Conservation (phyloP, 2,329 filamentous ascomycete genomes). For the Aaosphaeria pasadenensis region DNA sequence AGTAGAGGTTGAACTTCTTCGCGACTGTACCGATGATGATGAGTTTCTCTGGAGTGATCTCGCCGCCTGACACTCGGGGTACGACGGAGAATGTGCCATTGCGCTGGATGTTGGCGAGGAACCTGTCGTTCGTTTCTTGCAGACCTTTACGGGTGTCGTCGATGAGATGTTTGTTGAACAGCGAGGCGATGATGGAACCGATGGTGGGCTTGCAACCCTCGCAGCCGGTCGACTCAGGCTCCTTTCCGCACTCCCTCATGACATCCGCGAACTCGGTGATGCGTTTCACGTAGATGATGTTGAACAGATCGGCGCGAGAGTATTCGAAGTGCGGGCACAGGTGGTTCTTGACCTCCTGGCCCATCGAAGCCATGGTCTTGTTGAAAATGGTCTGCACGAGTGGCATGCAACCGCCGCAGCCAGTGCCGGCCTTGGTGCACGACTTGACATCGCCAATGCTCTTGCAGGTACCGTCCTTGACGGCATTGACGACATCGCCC, state of each 20-base stretch:
- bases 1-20: slow-evolving; percentile 80
- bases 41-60: slow-evolving; percentile 84
- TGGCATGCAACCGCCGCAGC: slow-evolving; percentile 87
- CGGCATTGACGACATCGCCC: slow-evolving; percentile 67
- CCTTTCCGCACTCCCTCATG: slow-evolving; percentile 74
- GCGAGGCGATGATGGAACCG: slow-evolving; percentile 73
- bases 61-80: slow-evolving; percentile 76
- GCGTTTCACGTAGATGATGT: slow-evolving; percentile 80
- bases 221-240: slow-evolving; percentile 71
- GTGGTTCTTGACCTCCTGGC: slow-evolving; percentile 82
- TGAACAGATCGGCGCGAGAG: slow-evolving; percentile 84
- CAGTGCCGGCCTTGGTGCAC: slow-evolving; percentile 88
- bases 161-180: slow-evolving; percentile 84
- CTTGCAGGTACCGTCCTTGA: slow-evolving; percentile 79
- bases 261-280: slow-evolving; percentile 70
- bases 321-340: slow-evolving; percentile 81
- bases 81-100: slow-evolving; percentile 90
- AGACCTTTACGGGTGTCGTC: slow-evolving; percentile 67
- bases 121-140: slow-evolving; percentile 88
- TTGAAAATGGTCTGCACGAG: slow-evolving; percentile 89
- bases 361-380: slow-evolving; percentile 80
- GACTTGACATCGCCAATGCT: slow-evolving; percentile 79
- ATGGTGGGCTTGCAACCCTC: slow-evolving; percentile 84
- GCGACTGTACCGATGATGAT: slow-evolving; percentile 81
- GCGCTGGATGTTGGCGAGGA: slow-evolving; percentile 84